Evolutionary conservation across 306 rosid genomes (phyloP), one percentile per base, ranked within the genome.

Genomic region (Citrullus mucosospermus): DNA sequence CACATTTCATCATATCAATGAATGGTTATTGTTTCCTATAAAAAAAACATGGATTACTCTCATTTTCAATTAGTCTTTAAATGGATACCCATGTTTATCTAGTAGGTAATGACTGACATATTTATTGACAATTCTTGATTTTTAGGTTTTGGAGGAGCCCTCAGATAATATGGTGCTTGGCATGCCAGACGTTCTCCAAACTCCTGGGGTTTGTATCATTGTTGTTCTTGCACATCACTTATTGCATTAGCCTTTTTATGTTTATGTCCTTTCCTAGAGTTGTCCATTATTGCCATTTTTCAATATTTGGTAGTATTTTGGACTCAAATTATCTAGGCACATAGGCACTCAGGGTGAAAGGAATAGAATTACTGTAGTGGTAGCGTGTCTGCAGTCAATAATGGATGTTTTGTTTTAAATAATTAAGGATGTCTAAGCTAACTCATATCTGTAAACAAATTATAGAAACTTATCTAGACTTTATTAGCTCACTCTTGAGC

Each of bases 121-220:
- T 76, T 39, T 80, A 43, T 11, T 78, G 50, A 34, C 15, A 36
- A 74, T 54, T 53, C 25, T 43, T 53, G 48, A 15, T 59, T 67
- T 48, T 51, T 85, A 93, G 98, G 88, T 81, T 81, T 69, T 86
- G 66, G 91, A 88, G 81, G 97, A 91, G 81, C 90, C 88, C 70
- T 87, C 90, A 34, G 97, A 89, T 78, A 78, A 82, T 58, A 87
- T 86, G 84, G 79, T 82, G 80, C 76, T 81, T 7, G 90, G 86
- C 62, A 84, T 83, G 85, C 87, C 88, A 51, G 93, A 91, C 36
- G 83, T 81, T 76, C 84, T 91, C 39, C 89, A 59, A 81, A 91
- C 95, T 74, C 97, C 92, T 15, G 93, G 92, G 85, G 98, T 93
- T 38, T 53, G 95, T 84, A 71, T 56, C 77, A 80, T 84, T 75